phyloP scores from a whole-genome alignment of 352 stramenopile species.

The Aphanomyces astaci region DNA sequence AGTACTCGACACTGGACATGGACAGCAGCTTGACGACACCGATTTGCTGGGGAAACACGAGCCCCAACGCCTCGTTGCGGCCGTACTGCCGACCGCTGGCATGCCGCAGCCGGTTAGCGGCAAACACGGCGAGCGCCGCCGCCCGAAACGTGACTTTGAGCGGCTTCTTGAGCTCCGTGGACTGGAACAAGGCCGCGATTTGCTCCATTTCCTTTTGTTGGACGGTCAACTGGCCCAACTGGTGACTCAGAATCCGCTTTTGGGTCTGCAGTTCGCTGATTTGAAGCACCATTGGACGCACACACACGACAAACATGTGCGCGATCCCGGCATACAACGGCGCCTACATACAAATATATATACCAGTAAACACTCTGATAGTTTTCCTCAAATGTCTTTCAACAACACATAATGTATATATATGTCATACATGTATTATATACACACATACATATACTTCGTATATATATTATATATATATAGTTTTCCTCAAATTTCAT shows the following conservation, averaged over 20 bases:
- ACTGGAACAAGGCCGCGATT: constrained; percentile 12
- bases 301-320: constrained; percentile 52
- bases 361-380: not conserved
- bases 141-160: constrained; percentile 32
- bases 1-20: not conserved
- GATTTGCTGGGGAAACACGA: constrained; percentile 22
- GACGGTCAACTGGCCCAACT: constrained; percentile 41
- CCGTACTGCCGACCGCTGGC: constrained; percentile 13
- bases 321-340: constrained; percentile 39
- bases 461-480: no score
- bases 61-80: constrained; percentile 18
- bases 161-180: constrained; percentile 18
- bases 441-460: no score
- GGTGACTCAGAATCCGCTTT: constrained; percentile 42
- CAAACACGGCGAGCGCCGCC: constrained; percentile 55
- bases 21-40: constrained; percentile 15
- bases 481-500: no score
- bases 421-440: no score
- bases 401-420: no score
- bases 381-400: no score
- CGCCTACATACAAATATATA: constrained; percentile 29
- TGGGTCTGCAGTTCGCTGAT: constrained; percentile 54
- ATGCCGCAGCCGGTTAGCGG: constrained; percentile 42
- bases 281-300: constrained; percentile 52
- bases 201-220: constrained; percentile 44